Evolutionary conservation across 768 basidiomycete species (phyloP), one percentile per base, ranked within the genome.

Genomic region (Rhizopogon salebrosus): DNA sequence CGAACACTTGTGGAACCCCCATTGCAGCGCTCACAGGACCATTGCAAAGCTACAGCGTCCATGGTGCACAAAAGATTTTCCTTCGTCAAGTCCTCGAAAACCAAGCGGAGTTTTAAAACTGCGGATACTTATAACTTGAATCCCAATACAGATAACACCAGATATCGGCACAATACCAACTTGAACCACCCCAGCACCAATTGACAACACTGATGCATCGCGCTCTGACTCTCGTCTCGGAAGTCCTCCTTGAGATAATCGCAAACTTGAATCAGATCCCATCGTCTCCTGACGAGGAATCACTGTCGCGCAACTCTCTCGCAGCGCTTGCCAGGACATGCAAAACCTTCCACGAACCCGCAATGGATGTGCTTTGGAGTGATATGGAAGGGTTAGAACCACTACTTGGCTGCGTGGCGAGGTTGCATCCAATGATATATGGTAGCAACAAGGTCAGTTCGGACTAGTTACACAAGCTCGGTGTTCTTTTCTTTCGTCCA

Each of bases 301-400:
- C n/a, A 31, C 16, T 16, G 29, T 14, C 20, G 6, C 29, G 24
- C 18, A 45, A 31, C 26, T 31, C 41, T 13, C 7, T 48, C 6
- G 42, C 50, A 42, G 50, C 18, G 6, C 39, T 51, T 29, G 42
- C 50, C 18, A 48, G 41, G 41, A 51, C 41, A 42, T 51, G 50
- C 31, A 51, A 48, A 29, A 8, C 8, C 7, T 42, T 51, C 27
- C 26, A 51, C 3, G 41, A 41, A 3, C 41, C 50, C 16, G 50
- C 27, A 3, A 42, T 51, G 41, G 50, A 51, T 43, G 9, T 29
- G 8, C 38, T 51, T 29, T 51, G 50, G 41, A 26, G n/a, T 23
- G 13, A 51, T 2, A 22, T 51, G 14, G 27, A 48, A 9, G 20
- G 27, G 2, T 22, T 31, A 10, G 18, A 22, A 20, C 20, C 29